A percentile compares a stretch with the other conserved stretches of the same genome.
These are phyloP conservation scores for Rhodomyrtus tomentosa DNA, from an alignment of 345 rosid genomes.

Conservation along the genomic window DNA sequence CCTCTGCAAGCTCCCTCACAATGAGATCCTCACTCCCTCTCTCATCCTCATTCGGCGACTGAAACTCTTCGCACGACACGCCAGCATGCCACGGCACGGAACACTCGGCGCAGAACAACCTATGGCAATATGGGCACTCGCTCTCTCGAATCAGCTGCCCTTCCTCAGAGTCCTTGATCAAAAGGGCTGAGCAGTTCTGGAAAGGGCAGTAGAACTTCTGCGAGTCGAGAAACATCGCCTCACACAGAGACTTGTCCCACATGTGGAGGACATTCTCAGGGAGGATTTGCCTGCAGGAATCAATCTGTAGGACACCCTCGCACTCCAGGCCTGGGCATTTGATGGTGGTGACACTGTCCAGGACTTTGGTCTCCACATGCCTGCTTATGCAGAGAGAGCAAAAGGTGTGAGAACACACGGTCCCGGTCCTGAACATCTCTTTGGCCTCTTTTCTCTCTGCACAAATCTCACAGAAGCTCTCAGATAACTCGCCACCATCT, in stretches of 20 bases:
- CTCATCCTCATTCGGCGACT: slow-evolving; percentile 21
- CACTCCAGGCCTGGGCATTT: slow-evolving; percentile 50
- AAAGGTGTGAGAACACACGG: slow-evolving; percentile 29
- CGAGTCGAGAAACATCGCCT: slow-evolving; percentile 17
- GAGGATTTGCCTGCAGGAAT: slow-evolving; percentile 28
- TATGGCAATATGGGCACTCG: slow-evolving; percentile 57
- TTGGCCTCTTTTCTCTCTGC: slow-evolving; percentile 27
- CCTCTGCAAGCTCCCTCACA: slow-evolving; percentile 25
- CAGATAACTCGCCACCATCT: slow-evolving; percentile 5
- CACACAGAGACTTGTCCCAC: slow-evolving; percentile 49
- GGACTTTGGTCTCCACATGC: slow-evolving; percentile 29
- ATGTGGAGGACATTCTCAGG: slow-evolving; percentile 28
- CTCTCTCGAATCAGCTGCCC: slow-evolving; percentile 23
- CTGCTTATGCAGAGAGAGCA: slow-evolving; percentile 42
- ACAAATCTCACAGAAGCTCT: slow-evolving; percentile 40
- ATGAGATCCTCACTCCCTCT: slow-evolving; percentile 24
- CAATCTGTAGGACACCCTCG: slow-evolving; percentile 25
- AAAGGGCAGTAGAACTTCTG: slow-evolving; percentile 56
- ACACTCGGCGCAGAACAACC: slow-evolving; percentile 37
- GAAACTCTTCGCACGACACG: slow-evolving; percentile 18
- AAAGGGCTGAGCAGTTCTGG: slow-evolving; percentile 50
- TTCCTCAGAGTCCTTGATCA: slow-evolving; percentile 18
- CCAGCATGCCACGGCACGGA: slow-evolving; percentile 27
- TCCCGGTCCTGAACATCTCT: slow-evolving; percentile 19
- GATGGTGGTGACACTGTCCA: slow-evolving; percentile 5